Evolutionary conservation across 1,284 basidiomycete genomes (phyloP), one percentile per base, ranked within the genome.

Genomic region (Cutaneotrichosporon cavernicola): DNA sequence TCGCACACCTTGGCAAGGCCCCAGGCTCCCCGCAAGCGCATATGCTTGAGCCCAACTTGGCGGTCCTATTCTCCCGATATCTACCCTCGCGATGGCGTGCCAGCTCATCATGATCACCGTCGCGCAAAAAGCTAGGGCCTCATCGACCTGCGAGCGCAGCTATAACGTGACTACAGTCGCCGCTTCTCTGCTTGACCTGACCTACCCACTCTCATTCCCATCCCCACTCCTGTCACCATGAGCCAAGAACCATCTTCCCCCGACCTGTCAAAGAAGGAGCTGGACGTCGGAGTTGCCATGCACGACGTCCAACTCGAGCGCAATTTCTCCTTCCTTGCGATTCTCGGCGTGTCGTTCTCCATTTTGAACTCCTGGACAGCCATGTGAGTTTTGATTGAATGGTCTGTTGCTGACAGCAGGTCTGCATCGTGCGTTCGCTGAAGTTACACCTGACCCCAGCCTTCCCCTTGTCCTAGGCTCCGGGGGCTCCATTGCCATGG

Each of bases 401-500:
- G n/a, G 8, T 49, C 22, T 8, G 9, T 8, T 22, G 47, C 47
- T 40, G 38, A 40, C 10, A 40, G 38, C 38, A 40, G 38, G 38
- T 46, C 43, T 9, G 43, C 43, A 18, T 46, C 43, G 43, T 46
- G 43, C 43, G 43, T 46, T 18, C 43, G 9, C 43, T 18, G n/a
- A 18, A 46, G 43, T 18, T n/a, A n/a, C 43, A 46, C 43, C 43
- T 46, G 43, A 46, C 43, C 18, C 16, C 43, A 46, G 43, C 43
- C 43, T 46, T 46, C 43, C 43, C 18, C 43, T 73, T 36, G 65
- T 72, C 18, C 71, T 80, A 18, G 57, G 73, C 10, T 75, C 75
- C 0, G 79, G 78, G 5, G 79, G 78, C 1, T 70, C 74, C 14
- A 69, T 72, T 5, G 73, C 76, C 0, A 72, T 78, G 50, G 68